Conservation (phyloP, 2,329 filamentous ascomycete species). For the Epicoccum nigrum region DNA sequence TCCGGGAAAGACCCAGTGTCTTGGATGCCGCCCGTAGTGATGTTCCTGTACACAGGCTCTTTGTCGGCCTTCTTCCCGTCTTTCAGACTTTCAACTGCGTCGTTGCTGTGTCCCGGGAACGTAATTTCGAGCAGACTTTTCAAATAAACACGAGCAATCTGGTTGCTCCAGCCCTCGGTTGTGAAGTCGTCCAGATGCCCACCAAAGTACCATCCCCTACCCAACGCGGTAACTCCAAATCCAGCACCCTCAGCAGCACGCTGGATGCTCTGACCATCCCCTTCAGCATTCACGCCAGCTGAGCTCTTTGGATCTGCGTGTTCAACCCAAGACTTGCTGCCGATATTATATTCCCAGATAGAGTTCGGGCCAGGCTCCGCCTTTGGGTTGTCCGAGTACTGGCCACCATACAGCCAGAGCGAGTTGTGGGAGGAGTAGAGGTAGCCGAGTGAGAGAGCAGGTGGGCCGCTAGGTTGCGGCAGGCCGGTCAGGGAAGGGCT, state of each 20-base stretch:
- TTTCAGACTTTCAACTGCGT: conserved; percentile 63
- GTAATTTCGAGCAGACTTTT: conserved; percentile 79
- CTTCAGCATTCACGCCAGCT: conserved; percentile 66
- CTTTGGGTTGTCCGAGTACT: conserved; percentile 70
- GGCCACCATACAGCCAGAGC: conserved; percentile 75
- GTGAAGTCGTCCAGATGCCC: conserved; percentile 73
- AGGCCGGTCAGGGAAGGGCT: conserved; percentile 68
- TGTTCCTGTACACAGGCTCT: conserved; percentile 72
- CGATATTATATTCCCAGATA: conserved; percentile 73
- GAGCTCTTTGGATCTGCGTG: conserved; percentile 66
- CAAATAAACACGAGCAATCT: conserved; percentile 69
- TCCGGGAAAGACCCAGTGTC: conserved; percentile 71
- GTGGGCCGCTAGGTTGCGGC: conserved; percentile 70
- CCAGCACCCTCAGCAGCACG: conserved; percentile 76
- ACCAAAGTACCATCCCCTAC: conserved; percentile 78
- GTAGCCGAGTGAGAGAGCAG: conserved; percentile 73
- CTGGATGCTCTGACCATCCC: conserved; percentile 64
- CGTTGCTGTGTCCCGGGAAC: conserved; percentile 71
- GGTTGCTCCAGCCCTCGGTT: conserved; percentile 70
- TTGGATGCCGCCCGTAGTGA: conserved; percentile 74
- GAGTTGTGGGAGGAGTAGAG: conserved; percentile 75
- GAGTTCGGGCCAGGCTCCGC: conserved; percentile 64
- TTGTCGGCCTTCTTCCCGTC: conserved; percentile 62
- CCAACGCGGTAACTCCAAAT: conserved; percentile 70
- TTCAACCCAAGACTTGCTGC: conserved; percentile 66